A percentile compares a stretch with the other conserved stretches of the same genome.
phyloP scores from a whole-genome alignment of 208 protist species.

The Acanthamoeba culbertsoni region DNA sequence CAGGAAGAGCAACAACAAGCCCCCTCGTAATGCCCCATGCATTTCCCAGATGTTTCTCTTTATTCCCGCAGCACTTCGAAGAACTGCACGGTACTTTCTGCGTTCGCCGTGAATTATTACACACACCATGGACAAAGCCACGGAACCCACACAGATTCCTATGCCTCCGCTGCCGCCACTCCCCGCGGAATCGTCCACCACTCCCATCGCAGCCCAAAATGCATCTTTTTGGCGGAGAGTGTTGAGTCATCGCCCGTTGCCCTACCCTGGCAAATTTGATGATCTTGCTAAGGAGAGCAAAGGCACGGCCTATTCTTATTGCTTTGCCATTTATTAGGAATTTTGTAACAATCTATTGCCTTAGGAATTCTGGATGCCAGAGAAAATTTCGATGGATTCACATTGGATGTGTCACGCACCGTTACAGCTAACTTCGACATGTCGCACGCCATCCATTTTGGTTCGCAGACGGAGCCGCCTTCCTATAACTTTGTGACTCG shows the following conservation, averaged over 20 bases:
- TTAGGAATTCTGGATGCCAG: background rate
- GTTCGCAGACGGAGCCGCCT: background rate
- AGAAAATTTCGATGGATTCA: conserved; percentile 15
- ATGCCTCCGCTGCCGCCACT: background rate
- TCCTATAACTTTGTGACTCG: background rate
- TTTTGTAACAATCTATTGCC: background rate
- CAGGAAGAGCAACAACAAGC: no score
- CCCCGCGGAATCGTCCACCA: background rate
- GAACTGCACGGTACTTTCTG: no score
- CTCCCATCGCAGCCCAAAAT: background rate
- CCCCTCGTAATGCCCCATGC: no score
- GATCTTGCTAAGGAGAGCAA: background rate
- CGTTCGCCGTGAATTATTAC: no score
- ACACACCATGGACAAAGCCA: no score
- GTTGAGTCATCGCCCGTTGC: background rate
- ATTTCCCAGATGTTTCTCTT: no score
- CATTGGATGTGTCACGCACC: background rate
- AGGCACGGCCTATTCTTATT: background rate
- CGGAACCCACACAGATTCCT: background rate
- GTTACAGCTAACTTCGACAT: background rate
- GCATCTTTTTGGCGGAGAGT: background rate
- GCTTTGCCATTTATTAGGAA: background rate
- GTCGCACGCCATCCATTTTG: background rate
- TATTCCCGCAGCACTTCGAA: no score
- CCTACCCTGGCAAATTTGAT: conserved; percentile 8